Conservation (phyloP, 495 filamentous ascomycete genomes). For the Terfezia boudieri region DNA sequence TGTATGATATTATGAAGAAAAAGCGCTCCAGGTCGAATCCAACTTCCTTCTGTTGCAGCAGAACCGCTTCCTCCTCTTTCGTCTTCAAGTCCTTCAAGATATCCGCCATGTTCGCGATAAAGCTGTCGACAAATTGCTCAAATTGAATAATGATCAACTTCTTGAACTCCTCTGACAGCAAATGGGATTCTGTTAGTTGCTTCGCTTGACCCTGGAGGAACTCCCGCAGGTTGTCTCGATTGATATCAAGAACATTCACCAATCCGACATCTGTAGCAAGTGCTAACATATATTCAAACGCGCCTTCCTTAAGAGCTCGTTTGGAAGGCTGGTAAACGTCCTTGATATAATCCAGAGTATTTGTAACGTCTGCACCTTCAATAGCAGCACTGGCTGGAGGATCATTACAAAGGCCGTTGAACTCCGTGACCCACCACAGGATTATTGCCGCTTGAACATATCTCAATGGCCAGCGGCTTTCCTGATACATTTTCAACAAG, state of each 20-base stretch:
- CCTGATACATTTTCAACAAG: conserved; percentile 39
- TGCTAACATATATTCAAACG: conserved; percentile 73
- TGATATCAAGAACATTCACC: conserved; percentile 35
- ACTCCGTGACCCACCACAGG: conserved; percentile 74
- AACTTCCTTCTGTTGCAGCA: conserved; percentile 48
- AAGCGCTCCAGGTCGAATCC: conserved; percentile 74
- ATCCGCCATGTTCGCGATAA: conserved; percentile 87
- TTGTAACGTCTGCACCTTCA: conserved; percentile 33
- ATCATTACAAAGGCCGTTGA: conserved; percentile 73
- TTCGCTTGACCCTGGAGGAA: conserved; percentile 59
- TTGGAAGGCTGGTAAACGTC: conserved; percentile 16
- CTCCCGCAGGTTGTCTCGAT: conserved; percentile 46
- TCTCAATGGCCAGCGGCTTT: conserved; percentile 41
- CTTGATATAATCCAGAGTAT: conserved; percentile 30
- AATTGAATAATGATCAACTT: conserved; percentile 51
- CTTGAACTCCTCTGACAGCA: conserved; percentile 39
- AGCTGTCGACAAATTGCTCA: conserved; percentile 67
- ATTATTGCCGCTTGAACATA: conserved; percentile 53
- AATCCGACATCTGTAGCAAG: conserved; percentile 54
- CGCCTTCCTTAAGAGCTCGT: conserved; percentile 65
- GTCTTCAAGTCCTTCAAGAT: conserved; percentile 63
- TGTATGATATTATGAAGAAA: conserved; percentile 71
- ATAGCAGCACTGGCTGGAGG: conserved; percentile 29
- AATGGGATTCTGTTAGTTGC: conserved; percentile 35
- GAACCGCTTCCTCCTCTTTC: conserved; percentile 71